Evolutionary conservation across 2,329 filamentous ascomycete species (phyloP).

Genomic region (Colletotrichum truncatum): DNA sequence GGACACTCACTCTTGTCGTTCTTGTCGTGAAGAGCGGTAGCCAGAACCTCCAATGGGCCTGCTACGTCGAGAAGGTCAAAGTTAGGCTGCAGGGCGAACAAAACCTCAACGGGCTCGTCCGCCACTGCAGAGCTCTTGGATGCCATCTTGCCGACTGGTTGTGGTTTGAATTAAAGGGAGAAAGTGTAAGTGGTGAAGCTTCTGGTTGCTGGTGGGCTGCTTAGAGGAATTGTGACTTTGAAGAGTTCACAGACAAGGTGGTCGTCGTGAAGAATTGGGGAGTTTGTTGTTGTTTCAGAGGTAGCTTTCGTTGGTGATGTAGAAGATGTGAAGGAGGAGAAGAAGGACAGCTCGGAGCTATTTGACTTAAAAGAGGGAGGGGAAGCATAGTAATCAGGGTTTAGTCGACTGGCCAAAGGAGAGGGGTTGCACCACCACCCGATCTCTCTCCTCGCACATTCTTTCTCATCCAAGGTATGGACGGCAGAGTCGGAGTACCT

Average conservation of each 20-base stretch:
- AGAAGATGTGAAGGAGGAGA: constrained; percentile 2
- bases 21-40: constrained; percentile 60
- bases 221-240: constrained; percentile 20
- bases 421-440: constrained; percentile 31
- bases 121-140: constrained; percentile 66
- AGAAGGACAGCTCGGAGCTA: constrained; percentile 14
- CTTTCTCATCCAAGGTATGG: background rate
- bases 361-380: constrained; percentile 29
- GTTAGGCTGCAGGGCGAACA: constrained; percentile 68
- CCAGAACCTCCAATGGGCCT: constrained; percentile 62
- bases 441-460: background rate
- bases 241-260: background rate
- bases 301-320: constrained; percentile 25
- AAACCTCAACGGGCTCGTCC: constrained; percentile 68
- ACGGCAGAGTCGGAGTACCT: background rate
- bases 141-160: constrained; percentile 59
- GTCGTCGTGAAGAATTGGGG: constrained; percentile 11
- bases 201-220: background rate
- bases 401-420: constrained; percentile 27
- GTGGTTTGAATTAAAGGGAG: constrained; percentile 6
- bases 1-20: constrained; percentile 59
- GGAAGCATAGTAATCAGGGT: constrained; percentile 34
- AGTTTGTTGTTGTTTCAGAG: constrained; percentile 24
- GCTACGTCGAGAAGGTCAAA: constrained; percentile 69
- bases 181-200: constrained; percentile 10